Evolutionary conservation across 306 rosid species (phyloP).

Genomic region (Quercus rubra): DNA sequence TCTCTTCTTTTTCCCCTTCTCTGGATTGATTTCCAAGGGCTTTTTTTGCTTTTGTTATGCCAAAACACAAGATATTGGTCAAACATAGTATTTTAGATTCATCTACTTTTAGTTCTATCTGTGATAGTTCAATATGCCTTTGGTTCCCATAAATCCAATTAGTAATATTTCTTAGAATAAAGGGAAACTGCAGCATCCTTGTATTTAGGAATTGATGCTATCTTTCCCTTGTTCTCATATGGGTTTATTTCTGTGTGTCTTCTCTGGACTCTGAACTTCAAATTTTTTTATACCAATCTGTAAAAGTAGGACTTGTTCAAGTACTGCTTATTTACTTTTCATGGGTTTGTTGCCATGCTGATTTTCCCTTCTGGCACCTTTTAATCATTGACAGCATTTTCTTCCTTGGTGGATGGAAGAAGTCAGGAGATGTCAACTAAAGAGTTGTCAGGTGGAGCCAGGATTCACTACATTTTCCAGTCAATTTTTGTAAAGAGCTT

Average conservation of each 20-base stretch:
- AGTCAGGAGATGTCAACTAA: slow-evolving; percentile 30
- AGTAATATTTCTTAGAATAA: neutral
- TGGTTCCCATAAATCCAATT: neutral
- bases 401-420: slow-evolving; percentile 40
- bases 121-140: neutral
- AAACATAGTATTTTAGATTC: neutral
- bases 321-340: neutral
- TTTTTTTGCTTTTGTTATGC: neutral
- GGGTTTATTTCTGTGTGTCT: neutral
- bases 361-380: neutral
- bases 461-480: slow-evolving; percentile 45
- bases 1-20: too few relatives aligned
- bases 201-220: neutral
- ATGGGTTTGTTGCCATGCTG: neutral
- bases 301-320: neutral
- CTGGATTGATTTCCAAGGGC: neutral
- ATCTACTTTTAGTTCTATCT: neutral
- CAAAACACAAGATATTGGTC: neutral
- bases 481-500: slow-evolving; percentile 47
- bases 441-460: slow-evolving; percentile 44
- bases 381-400: slow-evolving; percentile 30
- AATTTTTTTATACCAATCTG: neutral
- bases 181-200: neutral
- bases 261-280: neutral
- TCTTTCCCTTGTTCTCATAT: neutral